Conservation (phyloP, 2,329 filamentous ascomycete genomes). For the Penicillium thymicola region DNA sequence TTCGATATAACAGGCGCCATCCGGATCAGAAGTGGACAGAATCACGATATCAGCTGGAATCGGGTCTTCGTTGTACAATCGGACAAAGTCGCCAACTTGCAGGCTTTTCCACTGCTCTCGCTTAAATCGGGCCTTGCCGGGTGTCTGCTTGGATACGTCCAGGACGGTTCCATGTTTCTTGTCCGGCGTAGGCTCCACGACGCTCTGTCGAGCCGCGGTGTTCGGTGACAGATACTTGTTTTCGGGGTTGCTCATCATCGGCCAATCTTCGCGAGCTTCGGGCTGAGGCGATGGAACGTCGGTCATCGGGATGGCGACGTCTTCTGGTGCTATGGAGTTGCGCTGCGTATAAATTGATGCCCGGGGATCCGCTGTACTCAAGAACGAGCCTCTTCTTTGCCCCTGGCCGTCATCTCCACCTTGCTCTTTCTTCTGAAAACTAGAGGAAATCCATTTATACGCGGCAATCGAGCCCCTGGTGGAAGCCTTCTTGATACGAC, state of each 20-base stretch:
- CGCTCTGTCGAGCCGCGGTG: constrained; percentile 28
- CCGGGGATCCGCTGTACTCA: constrained; percentile 57
- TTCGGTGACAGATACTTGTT: constrained; percentile 32
- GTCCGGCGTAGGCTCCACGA: constrained; percentile 26
- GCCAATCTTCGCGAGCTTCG: constrained; percentile 47
- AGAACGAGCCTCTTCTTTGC: constrained; percentile 64
- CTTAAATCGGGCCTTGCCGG: constrained; percentile 79
- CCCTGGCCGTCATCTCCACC: constrained; percentile 35
- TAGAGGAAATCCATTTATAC: constrained; percentile 51
- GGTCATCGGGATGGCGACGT: constrained; percentile 88
- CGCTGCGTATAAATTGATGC: constrained; percentile 55
- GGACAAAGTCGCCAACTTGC: constrained; percentile 92
- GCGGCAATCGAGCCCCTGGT: constrained; percentile 60
- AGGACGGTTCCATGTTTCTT: constrained; percentile 66
- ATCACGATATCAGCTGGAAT: constrained; percentile 92
- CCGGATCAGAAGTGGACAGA: constrained; percentile 85
- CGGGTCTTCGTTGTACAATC: constrained; percentile 93
- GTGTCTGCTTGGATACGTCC: constrained; percentile 63
- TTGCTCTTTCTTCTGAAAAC: constrained; percentile 49
- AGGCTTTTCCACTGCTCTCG: constrained; percentile 94
- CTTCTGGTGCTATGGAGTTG: constrained; percentile 38
- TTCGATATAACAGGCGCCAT: constrained; percentile 95
- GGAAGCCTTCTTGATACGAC: constrained; percentile 83
- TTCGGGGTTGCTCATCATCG: constrained; percentile 31
- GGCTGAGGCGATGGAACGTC: constrained; percentile 81